Base-by-base conservation (phyloP, 257 asterid genomes). In the Misopates orontium region DNA sequence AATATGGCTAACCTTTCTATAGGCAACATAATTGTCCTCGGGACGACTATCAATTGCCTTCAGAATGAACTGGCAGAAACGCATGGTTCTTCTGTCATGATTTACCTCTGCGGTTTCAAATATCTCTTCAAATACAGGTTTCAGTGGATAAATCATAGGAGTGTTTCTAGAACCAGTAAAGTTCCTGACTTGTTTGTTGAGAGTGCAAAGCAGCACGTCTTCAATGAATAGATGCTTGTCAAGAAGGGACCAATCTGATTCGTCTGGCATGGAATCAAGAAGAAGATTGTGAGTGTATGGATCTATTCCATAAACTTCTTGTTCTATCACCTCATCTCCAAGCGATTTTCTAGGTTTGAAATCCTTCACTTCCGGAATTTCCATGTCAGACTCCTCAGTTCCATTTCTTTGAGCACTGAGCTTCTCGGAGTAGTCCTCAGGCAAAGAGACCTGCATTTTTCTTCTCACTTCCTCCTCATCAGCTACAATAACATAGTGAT, bases 221-320 rank as follows among this genome's bases (percentile, higher is more conserved):
- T 94, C 99, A 68, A 94, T 94, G 79, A 94, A 94, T 56, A 80
- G 21, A 75, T 94, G 97, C 72, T 83, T 94, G 36, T 90, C 97
- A 73, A 70, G 71, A 67, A 81, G 95, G 54, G 96, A 78, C 96
- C 96, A 88, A 75, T 86, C 97, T 28, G 91, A 74, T 63, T 88
- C 99, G 21, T 85, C 97, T 5, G 96, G 96, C 95, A 94, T 90
- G 68, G 99, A 94, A 90, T 94, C 99, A 69, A 94, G 96, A 69
- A 94, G 83, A 73, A 94, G 97, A 85, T 94, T 94, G 69, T 94
- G 88, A 54, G 99, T 90, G 77, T 90, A 94, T 3, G 96, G 96
- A 80, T 94, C 99, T 61, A 94, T 90, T 59, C 99, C 99, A 77
- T 94, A 94, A 52, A 94, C 99, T 85, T 94, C 99, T 79, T 94